Base-by-base conservation (phyloP, 2,329 filamentous ascomycete genomes). In the Beauveria sp. region DNA sequence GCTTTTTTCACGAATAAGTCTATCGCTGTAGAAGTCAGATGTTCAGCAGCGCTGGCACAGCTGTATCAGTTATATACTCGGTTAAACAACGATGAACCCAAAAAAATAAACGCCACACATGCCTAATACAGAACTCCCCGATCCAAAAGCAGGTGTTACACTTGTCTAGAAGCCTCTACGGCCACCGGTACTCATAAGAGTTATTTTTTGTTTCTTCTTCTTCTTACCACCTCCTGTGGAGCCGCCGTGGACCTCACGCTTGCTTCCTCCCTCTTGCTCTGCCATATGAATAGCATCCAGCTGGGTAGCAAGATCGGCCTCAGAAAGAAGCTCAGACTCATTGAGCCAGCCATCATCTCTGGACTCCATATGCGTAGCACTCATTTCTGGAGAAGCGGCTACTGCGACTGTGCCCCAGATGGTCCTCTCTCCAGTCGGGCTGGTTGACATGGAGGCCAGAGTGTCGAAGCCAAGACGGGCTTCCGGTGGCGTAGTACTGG, bases 331-430 rank as follows among this genome's bases (percentile, higher is more conserved):
- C 62, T 88, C 86, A 68, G 96, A 90, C 1, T 87, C 91, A 67
- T 90, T 87, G 18, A 93, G 77, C 93, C 93, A 97, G 0, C 93
- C 93, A 71, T 97, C 93, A 64, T 92, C 85, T 10, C 58, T 61
- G 5, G 63, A 30, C 58, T 63, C 63, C 72, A 67, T 12, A n/a
- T 58, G 62, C 1, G 74, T 64, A 3, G 79, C 71, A 30, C 74
- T 74, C 30, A 85, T 68, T 12, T 83, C 81, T 2, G 86, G 85
- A 3, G 85, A 86, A 1, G 76, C 76, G 0, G 85, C 77, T 3
- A 96, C 77, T 0, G 83, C 85, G 3, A 84, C 81, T 0, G 93
- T 98, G n/a, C 93, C 93, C 93, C 93, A 98, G 0, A 98, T 91
- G 0, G 93, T 98, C 64, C 86, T 86, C 46, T 84, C 79, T 0